Percentiles rank a stretch among this genome's conserved stretches.
Evolutionary conservation across 2,329 filamentous ascomycete species (phyloP).

Genomic region (Chaetomium sp.): DNA sequence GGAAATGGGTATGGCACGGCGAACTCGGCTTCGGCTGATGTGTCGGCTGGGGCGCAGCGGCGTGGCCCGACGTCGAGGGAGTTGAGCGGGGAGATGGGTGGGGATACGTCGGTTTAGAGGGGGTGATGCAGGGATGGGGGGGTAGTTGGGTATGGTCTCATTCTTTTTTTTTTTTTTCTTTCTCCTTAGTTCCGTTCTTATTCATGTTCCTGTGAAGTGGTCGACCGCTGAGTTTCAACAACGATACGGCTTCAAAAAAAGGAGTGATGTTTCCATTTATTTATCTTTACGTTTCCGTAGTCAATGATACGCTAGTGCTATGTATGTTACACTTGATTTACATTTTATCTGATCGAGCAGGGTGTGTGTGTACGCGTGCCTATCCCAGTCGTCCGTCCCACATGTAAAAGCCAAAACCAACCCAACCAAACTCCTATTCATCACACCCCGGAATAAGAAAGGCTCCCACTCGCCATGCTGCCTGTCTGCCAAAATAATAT

Average conservation of each 20-base stretch:
- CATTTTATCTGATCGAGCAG: constrained; percentile 7
- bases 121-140: too few species aligned
- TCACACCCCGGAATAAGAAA: neutral
- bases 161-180: neutral
- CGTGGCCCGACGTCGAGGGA: constrained; percentile 48
- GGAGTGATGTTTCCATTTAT: neutral
- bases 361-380: neutral
- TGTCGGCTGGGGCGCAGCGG: constrained; percentile 26
- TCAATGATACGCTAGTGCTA: too few species aligned
- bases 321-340: neutral
- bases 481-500: too few species aligned
- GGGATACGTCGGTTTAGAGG: constrained; percentile 40
- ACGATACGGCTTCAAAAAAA: neutral
- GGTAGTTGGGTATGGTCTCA: neutral
- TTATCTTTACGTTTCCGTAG: neutral
- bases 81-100: constrained; percentile 55
- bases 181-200: too few species aligned
- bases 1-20: constrained; percentile 8
- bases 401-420: neutral
- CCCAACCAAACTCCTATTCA: neutral
- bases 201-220: neutral
- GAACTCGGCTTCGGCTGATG: constrained; percentile 14
- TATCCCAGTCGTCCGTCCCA: neutral
- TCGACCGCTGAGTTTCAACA: constrained; percentile 8
- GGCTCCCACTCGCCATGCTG: neutral